Percentiles rank a stretch among this genome's conserved stretches.
Evolutionary conservation across 2,329 filamentous ascomycete genomes (phyloP).

Genomic region (Monilinia laxa): DNA sequence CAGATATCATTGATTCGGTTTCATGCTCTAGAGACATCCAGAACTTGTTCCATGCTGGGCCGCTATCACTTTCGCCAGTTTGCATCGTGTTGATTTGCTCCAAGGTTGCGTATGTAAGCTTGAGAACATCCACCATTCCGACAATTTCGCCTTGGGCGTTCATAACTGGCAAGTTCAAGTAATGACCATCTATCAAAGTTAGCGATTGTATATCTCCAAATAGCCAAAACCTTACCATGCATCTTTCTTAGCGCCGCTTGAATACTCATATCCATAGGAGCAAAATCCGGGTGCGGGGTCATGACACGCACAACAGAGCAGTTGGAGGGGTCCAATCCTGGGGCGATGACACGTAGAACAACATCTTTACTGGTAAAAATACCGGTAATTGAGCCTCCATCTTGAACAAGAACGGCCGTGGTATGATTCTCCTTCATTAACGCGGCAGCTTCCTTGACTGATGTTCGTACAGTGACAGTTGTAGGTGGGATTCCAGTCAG

Average conservation of each 20-base stretch:
- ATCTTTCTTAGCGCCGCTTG: conserved; percentile 97
- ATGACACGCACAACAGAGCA: conserved; percentile 98
- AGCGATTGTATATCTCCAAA: conserved; percentile 26
- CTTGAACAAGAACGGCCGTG: conserved; percentile 91
- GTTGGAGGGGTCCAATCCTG: conserved; percentile 86
- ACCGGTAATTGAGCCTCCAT: conserved; percentile 94
- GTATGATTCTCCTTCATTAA: conserved; percentile 99
- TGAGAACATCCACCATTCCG: conserved; percentile 98
- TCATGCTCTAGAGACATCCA: conserved; percentile 90
- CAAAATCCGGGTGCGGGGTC: conserved; percentile 98
- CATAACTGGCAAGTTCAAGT: conserved; percentile 97
- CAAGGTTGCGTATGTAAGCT: conserved; percentile 94
- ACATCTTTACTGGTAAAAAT: conserved; percentile 99
- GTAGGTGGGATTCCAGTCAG: conserved; percentile 88
- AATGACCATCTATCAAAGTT: conserved; percentile 75
- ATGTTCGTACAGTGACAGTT: conserved; percentile 92
- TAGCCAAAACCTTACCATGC: conserved; percentile 69
- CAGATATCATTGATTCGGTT: conserved; percentile 94
- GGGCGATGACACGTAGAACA: conserved; percentile 94
- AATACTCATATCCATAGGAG: conserved; percentile 98
- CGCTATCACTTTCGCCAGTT: conserved; percentile 76
- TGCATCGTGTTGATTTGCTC: conserved; percentile 98
- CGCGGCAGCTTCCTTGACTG: conserved; percentile 90
- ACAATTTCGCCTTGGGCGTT: conserved; percentile 96
- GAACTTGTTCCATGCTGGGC: conserved; percentile 99